Percentiles rank a stretch among this genome's conserved stretches.
phyloP scores from a whole-genome alignment of 1,284 basidiomycete species.

The Trametes versicolor region DNA sequence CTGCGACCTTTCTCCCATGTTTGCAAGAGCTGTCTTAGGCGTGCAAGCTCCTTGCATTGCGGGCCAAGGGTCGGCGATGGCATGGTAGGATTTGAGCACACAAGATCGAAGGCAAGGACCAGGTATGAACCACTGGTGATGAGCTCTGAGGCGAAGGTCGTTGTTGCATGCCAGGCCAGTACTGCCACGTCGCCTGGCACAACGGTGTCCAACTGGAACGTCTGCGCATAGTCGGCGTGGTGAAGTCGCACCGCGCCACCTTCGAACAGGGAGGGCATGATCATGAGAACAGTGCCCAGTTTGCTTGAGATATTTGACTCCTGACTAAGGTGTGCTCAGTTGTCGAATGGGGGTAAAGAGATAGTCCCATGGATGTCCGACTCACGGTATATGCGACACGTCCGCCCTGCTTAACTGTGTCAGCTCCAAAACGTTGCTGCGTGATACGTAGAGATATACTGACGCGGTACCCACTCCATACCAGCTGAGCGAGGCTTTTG shows the following conservation, averaged over 20 bases:
- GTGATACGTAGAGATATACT: background rate
- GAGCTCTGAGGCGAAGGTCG: slow-evolving; percentile 37
- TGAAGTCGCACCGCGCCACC: background rate
- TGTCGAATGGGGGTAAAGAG: no score
- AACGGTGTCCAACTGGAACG: background rate
- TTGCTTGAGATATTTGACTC: background rate
- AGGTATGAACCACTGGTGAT: slow-evolving; percentile 54
- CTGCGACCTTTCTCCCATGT: slow-evolving; percentile 2
- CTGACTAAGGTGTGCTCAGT: no score
- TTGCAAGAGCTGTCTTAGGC: background rate
- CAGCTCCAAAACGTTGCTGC: background rate
- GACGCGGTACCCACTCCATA: background rate
- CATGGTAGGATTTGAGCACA: slow-evolving; percentile 29
- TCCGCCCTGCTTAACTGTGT: background rate
- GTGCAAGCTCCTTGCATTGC: background rate
- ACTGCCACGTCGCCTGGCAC: background rate
- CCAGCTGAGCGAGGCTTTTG: background rate
- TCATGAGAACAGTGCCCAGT: background rate
- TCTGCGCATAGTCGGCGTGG: background rate
- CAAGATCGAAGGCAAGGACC: slow-evolving; percentile 56
- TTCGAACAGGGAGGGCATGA: background rate
- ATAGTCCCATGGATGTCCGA: no score
- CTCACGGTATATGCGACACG: background rate
- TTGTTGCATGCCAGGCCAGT: background rate
- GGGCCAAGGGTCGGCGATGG: slow-evolving; percentile 12